Evolutionary conservation across 495 filamentous ascomycete genomes (phyloP).

Genomic region (Paragyromitra xinjiangensis): DNA sequence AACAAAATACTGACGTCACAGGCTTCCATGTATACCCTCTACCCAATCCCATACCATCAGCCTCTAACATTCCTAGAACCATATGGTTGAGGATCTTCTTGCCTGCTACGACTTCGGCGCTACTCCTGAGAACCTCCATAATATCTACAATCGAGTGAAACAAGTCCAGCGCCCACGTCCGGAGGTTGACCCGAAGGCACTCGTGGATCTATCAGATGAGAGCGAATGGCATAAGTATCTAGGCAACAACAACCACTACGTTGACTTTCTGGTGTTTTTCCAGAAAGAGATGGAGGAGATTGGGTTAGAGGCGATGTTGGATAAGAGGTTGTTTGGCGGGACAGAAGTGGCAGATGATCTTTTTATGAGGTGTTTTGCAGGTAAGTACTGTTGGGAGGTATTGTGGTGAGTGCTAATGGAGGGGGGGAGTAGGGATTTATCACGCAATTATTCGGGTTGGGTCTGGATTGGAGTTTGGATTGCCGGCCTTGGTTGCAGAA

Average conservation of each 20-base stretch:
- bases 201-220: slow-evolving; percentile 66
- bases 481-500: slow-evolving; percentile 82
- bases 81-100: slow-evolving; percentile 79
- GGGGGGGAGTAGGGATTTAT: slow-evolving; percentile 64
- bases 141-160: slow-evolving; percentile 68
- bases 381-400: slow-evolving; percentile 53
- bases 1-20: slow-evolving; percentile 3
- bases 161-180: slow-evolving; percentile 68
- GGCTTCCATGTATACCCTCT: slow-evolving; percentile 25
- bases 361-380: slow-evolving; percentile 67
- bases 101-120: slow-evolving; percentile 78
- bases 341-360: slow-evolving; percentile 70
- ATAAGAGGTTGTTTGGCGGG: slow-evolving; percentile 72
- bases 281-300: slow-evolving; percentile 71
- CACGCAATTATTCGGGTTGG: slow-evolving; percentile 88
- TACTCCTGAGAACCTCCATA: slow-evolving; percentile 64
- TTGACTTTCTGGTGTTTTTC: slow-evolving; percentile 77
- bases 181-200: slow-evolving; percentile 60
- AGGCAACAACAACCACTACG: slow-evolving; percentile 67
- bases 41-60: neutral
- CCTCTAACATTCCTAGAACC: slow-evolving; percentile 44
- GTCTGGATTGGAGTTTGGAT: slow-evolving; percentile 82
- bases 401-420: slow-evolving; percentile 60
- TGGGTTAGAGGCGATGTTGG: slow-evolving; percentile 68
- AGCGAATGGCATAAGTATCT: slow-evolving; percentile 65